Base-by-base conservation (phyloP, 768 basidiomycete species). In the Galerina marginata region DNA sequence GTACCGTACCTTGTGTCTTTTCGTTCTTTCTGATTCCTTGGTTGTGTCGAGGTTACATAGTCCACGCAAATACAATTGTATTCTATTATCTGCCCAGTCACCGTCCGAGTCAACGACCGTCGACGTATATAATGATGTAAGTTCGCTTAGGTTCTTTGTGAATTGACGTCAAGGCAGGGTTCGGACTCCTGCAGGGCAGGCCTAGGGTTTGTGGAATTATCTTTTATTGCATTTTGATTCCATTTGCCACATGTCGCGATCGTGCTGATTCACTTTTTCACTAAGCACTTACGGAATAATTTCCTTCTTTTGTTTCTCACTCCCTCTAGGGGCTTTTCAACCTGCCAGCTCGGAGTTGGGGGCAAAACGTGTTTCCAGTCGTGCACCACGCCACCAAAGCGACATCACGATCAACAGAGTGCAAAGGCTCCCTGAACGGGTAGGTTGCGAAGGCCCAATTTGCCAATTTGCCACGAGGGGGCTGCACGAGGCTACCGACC, bases 401-500 rank as follows among this genome's bases (percentile, higher is more conserved):
- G 46, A 26, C 37, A 38, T 53, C 42, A 53, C 42, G 38, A 51
- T 40, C 39, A 53, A 40, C 23, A 52, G 60, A 61, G 39, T 20
- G 47, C 38, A 5, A 46, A 14, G 11, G 60, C 29, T 33, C 29
- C 29, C 29, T 33, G 29, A 33, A 33, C 29, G 29, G 29, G 29
- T 7, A 33, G 1, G 29, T 33, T 33, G 29, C 29, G 29, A 33
- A 33, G 29, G 29, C 29, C 29, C 29, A 3, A 33, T 33, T 33
- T 33, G 29, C 29, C 29, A 33, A 33, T 33, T 33, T 33, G 29
- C 29, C 29, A 33, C 29, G 29, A 33, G 29, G 29, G 7, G 29
- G 2, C 29, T 5, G 50, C 60, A 61, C 60, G 60, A 61, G 60
- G 60, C 60, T 61, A 61, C 50, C 36, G 54, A 53, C 43, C 38